Conservation (phyloP, 2,329 filamentous ascomycete genomes). For the Acephala macrosclerotiorum region DNA sequence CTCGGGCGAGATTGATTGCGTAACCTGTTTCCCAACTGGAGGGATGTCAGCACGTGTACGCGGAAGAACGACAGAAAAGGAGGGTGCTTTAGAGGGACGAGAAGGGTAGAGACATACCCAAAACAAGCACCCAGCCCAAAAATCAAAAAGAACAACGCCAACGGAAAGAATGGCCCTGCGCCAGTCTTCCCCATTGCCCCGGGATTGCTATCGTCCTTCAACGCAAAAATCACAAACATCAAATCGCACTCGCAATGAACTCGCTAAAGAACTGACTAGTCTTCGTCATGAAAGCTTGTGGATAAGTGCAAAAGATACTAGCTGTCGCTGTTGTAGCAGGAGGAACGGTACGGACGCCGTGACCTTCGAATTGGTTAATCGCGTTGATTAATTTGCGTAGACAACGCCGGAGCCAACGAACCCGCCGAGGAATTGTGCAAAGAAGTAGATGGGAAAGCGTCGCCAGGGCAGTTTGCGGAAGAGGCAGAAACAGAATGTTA, state of each 20-base stretch:
- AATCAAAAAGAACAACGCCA: slow-evolving; percentile 74
- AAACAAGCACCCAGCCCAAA: slow-evolving; percentile 78
- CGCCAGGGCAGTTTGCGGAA: slow-evolving; percentile 74
- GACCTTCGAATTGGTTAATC: slow-evolving; percentile 70
- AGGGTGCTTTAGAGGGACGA: not conserved
- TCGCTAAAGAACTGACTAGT: slow-evolving; percentile 76
- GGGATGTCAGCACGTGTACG: not conserved
- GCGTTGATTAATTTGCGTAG: slow-evolving; percentile 70
- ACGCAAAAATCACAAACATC: slow-evolving; percentile 75
- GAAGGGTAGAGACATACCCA: slow-evolving; percentile 42
- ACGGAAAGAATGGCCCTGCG: slow-evolving; percentile 59
- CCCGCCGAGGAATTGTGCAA: slow-evolving; percentile 72
- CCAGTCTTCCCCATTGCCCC: slow-evolving; percentile 43
- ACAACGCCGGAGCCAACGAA: slow-evolving; percentile 67
- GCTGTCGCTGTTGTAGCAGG: slow-evolving; percentile 66
- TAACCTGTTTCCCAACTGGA: slow-evolving; percentile 75
- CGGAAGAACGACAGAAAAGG: not conserved
- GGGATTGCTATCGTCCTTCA: slow-evolving; percentile 62
- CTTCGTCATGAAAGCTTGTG: slow-evolving; percentile 69
- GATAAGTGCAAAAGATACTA: slow-evolving; percentile 78
- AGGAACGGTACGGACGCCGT: slow-evolving; percentile 67
- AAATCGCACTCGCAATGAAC: slow-evolving; percentile 72
- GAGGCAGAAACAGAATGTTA: slow-evolving; percentile 74
- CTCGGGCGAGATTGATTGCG: slow-evolving; percentile 76
- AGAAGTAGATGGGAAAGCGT: slow-evolving; percentile 71